phyloP scores from a whole-genome alignment of 1,284 basidiomycete genomes.

The Papiliotrema flavescens region DNA sequence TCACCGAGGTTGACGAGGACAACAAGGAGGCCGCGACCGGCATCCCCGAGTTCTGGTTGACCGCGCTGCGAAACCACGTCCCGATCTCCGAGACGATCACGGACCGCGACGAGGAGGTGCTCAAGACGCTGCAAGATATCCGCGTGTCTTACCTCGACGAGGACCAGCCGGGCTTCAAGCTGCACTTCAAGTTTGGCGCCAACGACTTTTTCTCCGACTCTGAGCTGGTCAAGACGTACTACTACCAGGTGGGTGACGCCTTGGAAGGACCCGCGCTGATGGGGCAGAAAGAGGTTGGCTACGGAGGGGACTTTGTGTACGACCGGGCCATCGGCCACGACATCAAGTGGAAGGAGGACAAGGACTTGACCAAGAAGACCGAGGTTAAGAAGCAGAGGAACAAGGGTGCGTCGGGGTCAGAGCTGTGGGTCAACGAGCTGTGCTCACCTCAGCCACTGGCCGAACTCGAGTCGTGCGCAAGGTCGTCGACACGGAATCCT shows the following conservation, averaged over 20 bases:
- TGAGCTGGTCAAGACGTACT: conserved; percentile 86
- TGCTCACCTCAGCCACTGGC: conserved; percentile 66
- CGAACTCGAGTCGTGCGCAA: conserved; percentile 88
- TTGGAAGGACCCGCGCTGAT: no score
- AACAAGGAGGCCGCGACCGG: conserved; percentile 51
- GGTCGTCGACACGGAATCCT: conserved; percentile 80
- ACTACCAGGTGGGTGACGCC: conserved; percentile 67
- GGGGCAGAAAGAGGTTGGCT: conserved; percentile 72
- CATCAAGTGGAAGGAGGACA: conserved; percentile 97
- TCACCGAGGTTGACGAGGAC: conserved; percentile 43
- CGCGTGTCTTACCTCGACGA: conserved; percentile 62
- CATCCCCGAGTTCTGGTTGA: conserved; percentile 98
- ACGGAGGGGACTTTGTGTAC: conserved; percentile 92
- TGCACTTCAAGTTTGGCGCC: conserved; percentile 73
- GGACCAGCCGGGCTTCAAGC: conserved; percentile 83
- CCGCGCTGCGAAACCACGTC: conserved; percentile 86
- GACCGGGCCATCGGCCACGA: conserved; percentile 85
- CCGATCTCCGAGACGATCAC: conserved; percentile 86
- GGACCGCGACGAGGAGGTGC: conserved; percentile 77
- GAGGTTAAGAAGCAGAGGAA: conserved; percentile 99
- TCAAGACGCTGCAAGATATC: conserved; percentile 66
- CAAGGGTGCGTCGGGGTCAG: conserved; percentile 67
- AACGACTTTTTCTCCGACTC: conserved; percentile 89
- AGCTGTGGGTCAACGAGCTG: background rate
- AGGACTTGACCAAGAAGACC: conserved; percentile 93